Percentiles rank a stretch among this genome's conserved stretches.
Evolutionary conservation across 768 basidiomycete genomes (phyloP).

Genomic region (Podaxis carcinomalis): DNA sequence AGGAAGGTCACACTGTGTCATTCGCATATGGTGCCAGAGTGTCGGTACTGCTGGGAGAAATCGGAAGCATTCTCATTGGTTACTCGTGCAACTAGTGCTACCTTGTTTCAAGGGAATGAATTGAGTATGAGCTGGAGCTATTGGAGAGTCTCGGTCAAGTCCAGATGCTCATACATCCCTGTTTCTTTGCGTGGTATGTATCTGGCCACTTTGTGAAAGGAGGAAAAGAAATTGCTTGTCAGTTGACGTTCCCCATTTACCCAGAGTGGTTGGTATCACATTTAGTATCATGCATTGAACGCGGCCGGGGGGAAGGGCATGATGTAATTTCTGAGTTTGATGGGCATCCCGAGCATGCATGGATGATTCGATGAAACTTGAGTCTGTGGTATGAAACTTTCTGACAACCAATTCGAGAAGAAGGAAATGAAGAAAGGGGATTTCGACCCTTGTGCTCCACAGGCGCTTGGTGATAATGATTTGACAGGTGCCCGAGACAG

Average conservation of each 20-base stretch:
- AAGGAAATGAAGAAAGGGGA: neutral
- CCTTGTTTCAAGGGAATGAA: no score
- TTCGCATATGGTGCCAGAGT: no score
- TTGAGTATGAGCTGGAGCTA: no score
- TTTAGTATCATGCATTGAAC: neutral
- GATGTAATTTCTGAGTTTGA: neutral
- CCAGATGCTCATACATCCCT: no score
- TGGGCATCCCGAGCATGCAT: neutral
- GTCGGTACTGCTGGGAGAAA: no score
- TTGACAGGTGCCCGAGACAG: neutral
- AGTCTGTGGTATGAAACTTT: neutral
- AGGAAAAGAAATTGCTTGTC: neutral
- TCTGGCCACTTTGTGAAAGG: neutral
- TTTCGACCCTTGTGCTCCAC: neutral
- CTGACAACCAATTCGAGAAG: neutral
- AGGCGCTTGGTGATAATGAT: neutral
- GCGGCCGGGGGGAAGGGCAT: neutral
- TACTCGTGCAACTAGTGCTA: no score
- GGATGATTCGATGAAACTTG: no score
- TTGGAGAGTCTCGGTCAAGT: no score
- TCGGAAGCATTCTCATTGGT: no score
- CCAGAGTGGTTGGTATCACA: neutral
- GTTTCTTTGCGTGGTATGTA: no score
- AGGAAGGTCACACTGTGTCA: no score
- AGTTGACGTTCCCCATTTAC: neutral